These are phyloP conservation scores for Chlorella variabilis DNA, from an alignment of 163 green algal genomes.

Conservation along the genomic window DNA sequence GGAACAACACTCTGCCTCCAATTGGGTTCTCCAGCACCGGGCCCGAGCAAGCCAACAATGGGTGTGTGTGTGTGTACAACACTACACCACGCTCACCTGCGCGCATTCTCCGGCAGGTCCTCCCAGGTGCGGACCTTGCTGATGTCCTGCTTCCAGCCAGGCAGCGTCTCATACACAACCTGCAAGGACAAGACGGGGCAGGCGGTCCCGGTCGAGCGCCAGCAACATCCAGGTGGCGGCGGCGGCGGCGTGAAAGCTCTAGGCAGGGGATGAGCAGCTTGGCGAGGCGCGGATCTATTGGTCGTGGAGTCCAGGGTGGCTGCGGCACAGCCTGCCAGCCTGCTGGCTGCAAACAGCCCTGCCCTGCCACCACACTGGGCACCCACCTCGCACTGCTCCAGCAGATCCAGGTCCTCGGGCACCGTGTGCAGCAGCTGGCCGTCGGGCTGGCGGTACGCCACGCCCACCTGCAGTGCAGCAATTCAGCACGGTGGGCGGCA, in stretches of 20 bases:
- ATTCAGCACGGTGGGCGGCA: no score
- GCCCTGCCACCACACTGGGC: no score
- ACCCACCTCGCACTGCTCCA: slow-evolving; percentile 71
- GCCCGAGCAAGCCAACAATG: no score
- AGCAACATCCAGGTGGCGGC: no score
- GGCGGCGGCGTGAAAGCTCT: no score
- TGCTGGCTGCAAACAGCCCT: no score
- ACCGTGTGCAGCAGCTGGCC: slow-evolving; percentile 67
- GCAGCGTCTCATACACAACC: slow-evolving; percentile 96
- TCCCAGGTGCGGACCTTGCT: slow-evolving; percentile 76
- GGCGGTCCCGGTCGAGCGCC: no score
- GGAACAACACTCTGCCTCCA: no score
- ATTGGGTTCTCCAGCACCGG: no score
- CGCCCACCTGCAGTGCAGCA: slow-evolving; percentile 30
- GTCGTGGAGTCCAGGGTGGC: no score
- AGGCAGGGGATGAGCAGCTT: not conserved
- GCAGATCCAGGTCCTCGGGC: slow-evolving; percentile 75
- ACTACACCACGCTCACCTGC: slow-evolving; percentile 57
- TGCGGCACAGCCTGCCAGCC: not conserved
- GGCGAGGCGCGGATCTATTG: no score
- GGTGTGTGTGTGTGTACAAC: no score
- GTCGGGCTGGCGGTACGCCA: slow-evolving; percentile 51
- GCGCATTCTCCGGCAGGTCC: slow-evolving; percentile 81
- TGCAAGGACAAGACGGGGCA: slow-evolving; percentile 29
- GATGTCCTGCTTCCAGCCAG: slow-evolving; percentile 97